Conservation (phyloP, 192 early-diverging fungal species). For the Entophlyctis helioformis region DNA sequence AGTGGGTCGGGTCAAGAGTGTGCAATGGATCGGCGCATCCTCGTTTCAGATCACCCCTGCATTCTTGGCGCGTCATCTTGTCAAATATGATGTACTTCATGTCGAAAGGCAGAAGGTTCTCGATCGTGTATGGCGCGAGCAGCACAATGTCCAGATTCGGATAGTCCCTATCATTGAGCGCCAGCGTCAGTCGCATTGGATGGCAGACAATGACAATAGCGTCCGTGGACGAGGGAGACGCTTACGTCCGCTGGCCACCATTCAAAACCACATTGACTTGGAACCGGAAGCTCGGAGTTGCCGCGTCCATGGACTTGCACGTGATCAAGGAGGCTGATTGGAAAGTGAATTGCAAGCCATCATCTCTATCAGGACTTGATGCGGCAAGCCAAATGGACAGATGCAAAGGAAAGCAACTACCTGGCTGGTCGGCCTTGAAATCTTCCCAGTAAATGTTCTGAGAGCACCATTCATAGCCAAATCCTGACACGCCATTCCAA, state of each 20-base stretch:
- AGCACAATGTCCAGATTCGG: constrained; percentile 33
- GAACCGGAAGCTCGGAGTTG: constrained; percentile 54
- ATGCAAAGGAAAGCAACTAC: too few species aligned
- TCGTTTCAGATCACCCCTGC: constrained; percentile 48
- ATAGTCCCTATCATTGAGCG: constrained; percentile 9
- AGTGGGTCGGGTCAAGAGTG: constrained; percentile 68
- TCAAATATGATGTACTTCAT: constrained; percentile 71
- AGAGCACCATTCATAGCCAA: constrained; percentile 76
- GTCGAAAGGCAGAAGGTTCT: constrained; percentile 89
- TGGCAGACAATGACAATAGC: too few species aligned
- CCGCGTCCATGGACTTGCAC: constrained; percentile 34
- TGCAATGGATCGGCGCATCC: constrained; percentile 69
- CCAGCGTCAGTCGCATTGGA: background rate
- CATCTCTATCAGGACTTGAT: too few species aligned
- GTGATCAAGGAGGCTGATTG: constrained; percentile 37
- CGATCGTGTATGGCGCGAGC: constrained; percentile 69
- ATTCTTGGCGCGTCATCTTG: constrained; percentile 54
- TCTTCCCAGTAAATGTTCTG: constrained; percentile 78
- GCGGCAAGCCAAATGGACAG: too few species aligned
- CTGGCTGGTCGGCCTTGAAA: constrained; percentile 25
- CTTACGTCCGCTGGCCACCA: too few species aligned
- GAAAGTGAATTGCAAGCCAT: too few species aligned
- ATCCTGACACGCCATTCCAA: constrained; percentile 37
- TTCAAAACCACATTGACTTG: constrained; percentile 39
- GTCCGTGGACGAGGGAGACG: too few species aligned